A percentile compares a stretch with the other conserved stretches of the same genome.
Evolutionary conservation across 2,329 filamentous ascomycete species (phyloP).

Genomic region (Trichophyton equinum): DNA sequence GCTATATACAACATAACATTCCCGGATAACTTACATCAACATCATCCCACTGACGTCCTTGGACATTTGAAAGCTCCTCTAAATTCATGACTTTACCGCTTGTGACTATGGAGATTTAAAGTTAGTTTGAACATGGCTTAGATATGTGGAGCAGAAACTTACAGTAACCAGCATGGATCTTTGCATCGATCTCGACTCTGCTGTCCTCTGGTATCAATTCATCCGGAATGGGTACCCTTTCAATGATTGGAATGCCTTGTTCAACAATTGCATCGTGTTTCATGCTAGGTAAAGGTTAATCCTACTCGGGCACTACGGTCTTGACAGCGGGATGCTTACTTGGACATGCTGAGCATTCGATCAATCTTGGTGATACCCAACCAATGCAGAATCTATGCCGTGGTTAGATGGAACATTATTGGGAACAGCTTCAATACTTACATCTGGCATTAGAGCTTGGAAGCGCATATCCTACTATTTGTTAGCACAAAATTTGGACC

Average conservation of each 20-base stretch:
- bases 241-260: slow-evolving; percentile 57
- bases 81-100: slow-evolving; percentile 72
- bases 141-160: background rate
- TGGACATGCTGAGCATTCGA: slow-evolving; percentile 96
- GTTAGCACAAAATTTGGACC: slow-evolving; percentile 3
- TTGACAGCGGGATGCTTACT: slow-evolving; percentile 38
- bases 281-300: slow-evolving; percentile 23
- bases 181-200: slow-evolving; percentile 95
- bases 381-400: slow-evolving; percentile 70
- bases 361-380: slow-evolving; percentile 98
- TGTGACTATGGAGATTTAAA: slow-evolving; percentile 45
- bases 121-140: background rate
- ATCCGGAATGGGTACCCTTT: slow-evolving; percentile 83
- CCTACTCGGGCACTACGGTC: background rate
- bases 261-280: slow-evolving; percentile 42
- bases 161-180: slow-evolving; percentile 76
- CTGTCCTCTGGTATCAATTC: slow-evolving; percentile 91
- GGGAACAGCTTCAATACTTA: slow-evolving; percentile 14
- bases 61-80: slow-evolving; percentile 68
- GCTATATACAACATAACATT: background rate
- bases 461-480: slow-evolving; percentile 63
- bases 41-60: slow-evolving; percentile 77
- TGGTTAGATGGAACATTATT: background rate
- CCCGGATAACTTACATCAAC: slow-evolving; percentile 14
- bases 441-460: slow-evolving; percentile 91